These are phyloP conservation scores for Candida ovalis DNA, from an alignment of 805 yeast species.

Conservation along the genomic window DNA sequence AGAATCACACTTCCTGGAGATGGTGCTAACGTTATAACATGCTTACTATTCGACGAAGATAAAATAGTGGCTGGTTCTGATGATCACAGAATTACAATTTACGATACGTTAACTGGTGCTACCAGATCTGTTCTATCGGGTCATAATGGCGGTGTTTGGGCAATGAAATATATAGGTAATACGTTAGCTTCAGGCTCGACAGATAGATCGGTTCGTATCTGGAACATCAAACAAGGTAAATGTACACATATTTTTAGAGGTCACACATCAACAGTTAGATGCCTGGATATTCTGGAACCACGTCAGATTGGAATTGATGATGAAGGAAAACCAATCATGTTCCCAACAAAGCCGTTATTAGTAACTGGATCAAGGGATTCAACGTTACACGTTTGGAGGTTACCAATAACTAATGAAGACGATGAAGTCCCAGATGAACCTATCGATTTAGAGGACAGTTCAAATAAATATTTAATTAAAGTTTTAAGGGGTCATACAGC, in stretches of 20 bases:
- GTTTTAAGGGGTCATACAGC: slow-evolving; percentile 73
- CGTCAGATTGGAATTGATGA: slow-evolving; percentile 58
- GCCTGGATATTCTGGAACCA: slow-evolving; percentile 78
- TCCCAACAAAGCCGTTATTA: slow-evolving; percentile 64
- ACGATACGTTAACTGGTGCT: slow-evolving; percentile 70
- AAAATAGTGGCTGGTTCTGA: slow-evolving; percentile 91
- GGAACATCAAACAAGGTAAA: slow-evolving; percentile 81
- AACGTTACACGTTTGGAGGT: slow-evolving; percentile 68
- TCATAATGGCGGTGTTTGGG: slow-evolving; percentile 99
- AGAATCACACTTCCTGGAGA: slow-evolving; percentile 65
- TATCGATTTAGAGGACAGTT: slow-evolving; percentile 35
- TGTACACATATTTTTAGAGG: slow-evolving; percentile 92
- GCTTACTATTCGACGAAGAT: slow-evolving; percentile 88
- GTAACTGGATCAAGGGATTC: slow-evolving; percentile 88
- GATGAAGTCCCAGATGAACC: slow-evolving; percentile 36
- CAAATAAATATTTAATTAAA: slow-evolving; percentile 63
- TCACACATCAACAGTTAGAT: slow-evolving; percentile 89
- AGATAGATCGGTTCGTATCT: slow-evolving; percentile 87
- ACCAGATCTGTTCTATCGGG: slow-evolving; percentile 64
- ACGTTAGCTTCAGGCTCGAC: slow-evolving; percentile 92
- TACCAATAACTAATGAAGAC: slow-evolving; percentile 49
- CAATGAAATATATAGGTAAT: slow-evolving; percentile 78
- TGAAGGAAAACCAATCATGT: slow-evolving; percentile 50
- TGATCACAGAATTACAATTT: slow-evolving; percentile 76
- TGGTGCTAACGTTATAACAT: slow-evolving; percentile 83